Base-by-base conservation (phyloP, 257 asterid genomes). In the Salvia splendens region DNA sequence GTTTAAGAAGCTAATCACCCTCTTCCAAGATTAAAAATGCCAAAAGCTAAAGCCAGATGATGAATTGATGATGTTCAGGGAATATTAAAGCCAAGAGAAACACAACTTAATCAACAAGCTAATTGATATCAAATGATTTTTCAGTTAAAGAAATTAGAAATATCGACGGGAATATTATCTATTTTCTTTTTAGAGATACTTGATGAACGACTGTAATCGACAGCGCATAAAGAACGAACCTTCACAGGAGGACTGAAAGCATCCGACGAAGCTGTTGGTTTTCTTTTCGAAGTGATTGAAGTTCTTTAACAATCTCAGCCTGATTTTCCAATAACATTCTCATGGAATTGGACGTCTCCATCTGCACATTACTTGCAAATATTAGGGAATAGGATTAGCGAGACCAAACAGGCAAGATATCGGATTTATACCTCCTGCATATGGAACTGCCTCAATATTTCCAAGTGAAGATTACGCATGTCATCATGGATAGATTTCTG, bases 401-500 rank as follows among this genome's bases (percentile, higher is more conserved):
- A 33, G 53, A 64, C 5, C 4, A 36, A 41, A 67, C 33, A 52
- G 10, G 41, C 14, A 17, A 20, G 40, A 33, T 12, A 42, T 46
- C 33, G 56, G 45, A 69, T 17, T 57, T 68, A 63, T 84, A 94
- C 99, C 96, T 94, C 95, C 79, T 85, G 99, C 87, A 94, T 73
- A 65, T 94, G 97, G 71, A 85, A 91, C 54, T 94, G 97, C 74
- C 96, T 87, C 53, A 91, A 64, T 63, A 87, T 79, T 79, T 94
- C 97, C 24, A 94, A 72, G 64, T 94, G 96, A 75, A 94, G 96
- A 77, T 94, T 91, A 33, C 96, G 87, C 89, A 87, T 85, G 64
- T 88, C 96, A 70, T 87, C 96, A n/a, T 88, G 99, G 75, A 91
- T 83, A 67, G 96, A 85, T 70, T 84, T 85, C 79, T 88, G 96